phyloP scores from a whole-genome alignment of 805 yeast species.

The Starmerella khaoyaiensis region DNA sequence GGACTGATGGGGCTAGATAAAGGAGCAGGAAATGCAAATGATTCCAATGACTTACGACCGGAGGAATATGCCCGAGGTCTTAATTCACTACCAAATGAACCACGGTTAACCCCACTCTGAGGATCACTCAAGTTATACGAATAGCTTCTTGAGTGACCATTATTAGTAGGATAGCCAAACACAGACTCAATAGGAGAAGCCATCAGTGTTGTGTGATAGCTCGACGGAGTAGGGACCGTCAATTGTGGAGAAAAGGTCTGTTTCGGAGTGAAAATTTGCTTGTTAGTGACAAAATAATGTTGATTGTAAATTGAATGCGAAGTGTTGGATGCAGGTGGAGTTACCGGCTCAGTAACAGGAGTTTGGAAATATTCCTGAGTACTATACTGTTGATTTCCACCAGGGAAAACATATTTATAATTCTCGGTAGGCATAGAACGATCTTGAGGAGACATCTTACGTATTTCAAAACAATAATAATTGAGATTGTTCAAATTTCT shows the following conservation, averaged over 20 bases:
- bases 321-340: conserved; percentile 12
- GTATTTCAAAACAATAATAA: too few species aligned
- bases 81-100: conserved; percentile 1
- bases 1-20: conserved; percentile 19
- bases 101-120: conserved; percentile 5
- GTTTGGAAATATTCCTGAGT: too few species aligned
- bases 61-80: conserved; percentile 16
- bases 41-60: neutral
- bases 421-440: too few species aligned
- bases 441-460: too few species aligned
- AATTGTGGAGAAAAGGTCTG: too few species aligned
- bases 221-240: too few species aligned
- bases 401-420: too few species aligned
- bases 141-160: conserved; percentile 13
- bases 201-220: neutral
- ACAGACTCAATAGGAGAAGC: conserved; percentile 1
- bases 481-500: too few species aligned
- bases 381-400: too few species aligned
- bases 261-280: neutral
- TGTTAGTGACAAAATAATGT: conserved; percentile 1
- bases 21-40: conserved; percentile 17
- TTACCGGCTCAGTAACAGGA: conserved; percentile 14
- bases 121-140: conserved; percentile 12
- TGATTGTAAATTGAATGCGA: conserved; percentile 5
- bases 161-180: neutral